Base-by-base conservation (phyloP, 2,329 filamentous ascomycete species). In the Trichothecium sympodiale region DNA sequence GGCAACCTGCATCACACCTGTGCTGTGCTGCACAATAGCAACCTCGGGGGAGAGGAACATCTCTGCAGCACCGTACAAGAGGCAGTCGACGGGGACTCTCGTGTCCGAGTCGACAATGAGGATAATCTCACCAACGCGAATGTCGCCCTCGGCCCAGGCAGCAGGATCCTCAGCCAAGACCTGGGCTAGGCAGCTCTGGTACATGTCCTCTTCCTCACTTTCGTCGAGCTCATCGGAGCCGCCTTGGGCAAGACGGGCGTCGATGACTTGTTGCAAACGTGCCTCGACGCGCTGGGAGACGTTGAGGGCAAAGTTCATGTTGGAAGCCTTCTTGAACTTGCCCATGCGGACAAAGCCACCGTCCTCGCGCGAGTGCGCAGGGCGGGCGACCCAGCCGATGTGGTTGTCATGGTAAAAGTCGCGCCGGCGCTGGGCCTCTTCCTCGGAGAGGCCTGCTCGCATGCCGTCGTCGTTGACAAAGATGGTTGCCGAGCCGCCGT, bases 1-100 rank as follows among this genome's bases (percentile, higher is more conserved):
- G 2, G 77, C 73, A 8, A 87, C 78, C 45, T 86, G 77, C 80
- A 87, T 86, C 40, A 87, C 80, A 17, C 80, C 79, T 5, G 80
- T 83, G 0, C 71, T 71, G 56, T 80, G 81, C 51, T 85, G 80
- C 38, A 84, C 65, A 46, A 85, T 82, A 14, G 71, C 80, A 1
- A 83, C 77, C 46, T 83, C 73, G 0, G 77, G 80, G 12, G 69
- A 78, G 43, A 73, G 64, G 43, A 79, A 74, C 78, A 85, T 83
- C 53, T 84, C 80, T 13, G 69, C 72, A 14, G 75, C 78, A n/a
- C 74, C 77, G 43, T 82, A 76, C 8, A 84, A 60, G 10, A 84
- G 62, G 43, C 77, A 83, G 46, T 84, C 78, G 1, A 62, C 56
- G 0, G 80, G 80, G 10, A 83, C 74, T 50, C 78, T 69, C 5